Evolutionary conservation across 1,139 yeast genomes (phyloP), one percentile per base, ranked within the genome.

Genomic region (Zygoascus meyerae): DNA sequence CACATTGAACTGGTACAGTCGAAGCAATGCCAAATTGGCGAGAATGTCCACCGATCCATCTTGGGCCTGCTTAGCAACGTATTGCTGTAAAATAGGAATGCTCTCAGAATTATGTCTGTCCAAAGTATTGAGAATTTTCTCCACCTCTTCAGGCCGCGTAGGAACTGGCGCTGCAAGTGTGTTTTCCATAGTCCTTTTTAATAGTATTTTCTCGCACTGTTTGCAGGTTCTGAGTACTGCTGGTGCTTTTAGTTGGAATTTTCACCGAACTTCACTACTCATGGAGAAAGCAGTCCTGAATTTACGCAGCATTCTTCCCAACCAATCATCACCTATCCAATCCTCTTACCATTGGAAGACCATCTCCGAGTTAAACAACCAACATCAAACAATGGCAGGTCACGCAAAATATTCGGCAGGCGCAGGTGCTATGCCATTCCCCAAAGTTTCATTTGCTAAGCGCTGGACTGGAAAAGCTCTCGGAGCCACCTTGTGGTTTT

Each of bases 401-500:
- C 58, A 57, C 52, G 56, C 53, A 43, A 55, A 60, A 48, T 64
- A 63, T 54, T 58, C 63, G 39, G 64, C 66, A 18, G 63, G 59
- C 41, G 55, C 64, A 21, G 64, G 66, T 15, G 59, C 68, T 18
- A 56, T 66, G 48, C 67, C 69, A 26, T 62, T 62, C 51, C 69
- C 70, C 18, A 61, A 63, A 50, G 54, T 58, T 34, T 53, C 60
- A 29, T 48, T 58, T n/a, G 56, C 60, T 48, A 74, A 81, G 60
- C 72, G 75, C 53, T 75, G 79, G 71, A 73, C 80, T 26, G 75
- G 86, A 44, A 81, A 81, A 61, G 63, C 74, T 34, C 73, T 85
- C 46, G 94, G 95, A 7, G 94, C 90, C 40, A 76, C 87, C 52
- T 82, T 84, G 90, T 84, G 92, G 89, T 85, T 84, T 66, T 85